A percentile compares a stretch with the other conserved stretches of the same genome.
Evolutionary conservation across 768 basidiomycete genomes (phyloP).

Genomic region (Amanita inopinata): DNA sequence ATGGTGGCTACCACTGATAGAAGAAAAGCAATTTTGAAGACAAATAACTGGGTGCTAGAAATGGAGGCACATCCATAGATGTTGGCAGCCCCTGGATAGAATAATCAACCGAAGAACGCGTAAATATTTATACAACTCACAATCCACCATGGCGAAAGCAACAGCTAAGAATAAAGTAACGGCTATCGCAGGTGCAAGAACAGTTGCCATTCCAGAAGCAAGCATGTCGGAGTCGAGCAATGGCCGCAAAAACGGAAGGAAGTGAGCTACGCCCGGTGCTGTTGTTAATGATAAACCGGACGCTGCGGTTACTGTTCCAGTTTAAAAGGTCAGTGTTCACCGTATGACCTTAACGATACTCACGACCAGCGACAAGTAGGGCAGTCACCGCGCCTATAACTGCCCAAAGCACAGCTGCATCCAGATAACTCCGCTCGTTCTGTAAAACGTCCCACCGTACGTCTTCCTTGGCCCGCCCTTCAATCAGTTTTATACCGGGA

Average conservation of each 20-base stretch:
- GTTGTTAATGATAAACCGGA: conserved; percentile 55
- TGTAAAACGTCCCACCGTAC: conserved; percentile 74
- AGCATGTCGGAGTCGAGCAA: conserved; percentile 40
- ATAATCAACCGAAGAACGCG: conserved; percentile 9
- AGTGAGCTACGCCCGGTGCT: conserved; percentile 69
- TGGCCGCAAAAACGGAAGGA: conserved; percentile 51
- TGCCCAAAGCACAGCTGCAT: conserved; percentile 46
- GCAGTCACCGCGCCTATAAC: conserved; percentile 39
- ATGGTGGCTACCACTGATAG: conserved; percentile 43
- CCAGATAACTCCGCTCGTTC: conserved; percentile 37
- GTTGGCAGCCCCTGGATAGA: conserved; percentile 35
- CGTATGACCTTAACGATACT: conserved; percentile 23
- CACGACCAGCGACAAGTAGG: conserved; percentile 50
- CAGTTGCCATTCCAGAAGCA: conserved; percentile 54
- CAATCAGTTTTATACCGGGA: conserved; percentile 57
- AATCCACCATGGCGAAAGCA: conserved; percentile 40
- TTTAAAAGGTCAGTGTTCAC: conserved; percentile 6
- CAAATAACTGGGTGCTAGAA: conserved; percentile 47
- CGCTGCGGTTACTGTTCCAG: conserved; percentile 52
- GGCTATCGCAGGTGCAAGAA: conserved; percentile 57
- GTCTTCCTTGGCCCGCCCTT: conserved; percentile 76
- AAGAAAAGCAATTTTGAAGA: conserved; percentile 58
- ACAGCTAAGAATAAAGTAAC: conserved; percentile 48
- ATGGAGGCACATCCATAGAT: conserved; percentile 52
- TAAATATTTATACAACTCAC: conserved; percentile 30